Evolutionary conservation across 176 grass and related monocot genomes (phyloP), one percentile per base, ranked within the genome.

Genomic region (Lolium rigidum): DNA sequence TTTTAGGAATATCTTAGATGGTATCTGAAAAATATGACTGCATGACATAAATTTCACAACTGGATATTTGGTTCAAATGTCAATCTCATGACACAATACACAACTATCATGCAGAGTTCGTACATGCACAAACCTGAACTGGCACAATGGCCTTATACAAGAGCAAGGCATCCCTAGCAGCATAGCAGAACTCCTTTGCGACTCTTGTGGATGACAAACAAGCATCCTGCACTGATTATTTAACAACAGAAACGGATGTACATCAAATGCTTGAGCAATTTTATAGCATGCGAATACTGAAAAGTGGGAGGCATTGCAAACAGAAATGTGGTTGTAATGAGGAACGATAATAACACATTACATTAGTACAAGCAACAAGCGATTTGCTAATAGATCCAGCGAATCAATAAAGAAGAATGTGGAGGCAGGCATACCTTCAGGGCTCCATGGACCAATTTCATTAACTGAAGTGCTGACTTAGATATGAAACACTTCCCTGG

Each of bases 221-320:
- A 88, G 96, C 93, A 91, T 95, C 96, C 96, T 98, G 96, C 86
- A 91, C 90, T 89, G 90, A 86, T 89, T 86, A 91, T 92, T 87
- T 65, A 91, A 83, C 83, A 93, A 85, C 87, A 91, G 83, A 88
- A 76, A 82, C 82, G 41, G 49, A 79, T 90, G 76, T 91, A 87
- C 76, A 90, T 90, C 75, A 90, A 81, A 87, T 82, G 70, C 58
- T 69, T 43, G 65, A 78, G 16, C 66, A 31, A 21, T 41, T 52
- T 46, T 84, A 64, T 7, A 85, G 13, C 60, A 72, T 11, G 20
- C 4, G 25, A 25, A 49, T 39, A 83, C 46, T 41, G 20, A 59
- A 76, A 82, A 31, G 1, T 26, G 71, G 39, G 73, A 60, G 15
- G 26, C 20, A 43, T 87, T 79, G 75, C 46, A 83, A 76, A 76